Evolutionary conservation across 768 basidiomycete species (phyloP).

Genomic region (Kondoa subrosea): DNA sequence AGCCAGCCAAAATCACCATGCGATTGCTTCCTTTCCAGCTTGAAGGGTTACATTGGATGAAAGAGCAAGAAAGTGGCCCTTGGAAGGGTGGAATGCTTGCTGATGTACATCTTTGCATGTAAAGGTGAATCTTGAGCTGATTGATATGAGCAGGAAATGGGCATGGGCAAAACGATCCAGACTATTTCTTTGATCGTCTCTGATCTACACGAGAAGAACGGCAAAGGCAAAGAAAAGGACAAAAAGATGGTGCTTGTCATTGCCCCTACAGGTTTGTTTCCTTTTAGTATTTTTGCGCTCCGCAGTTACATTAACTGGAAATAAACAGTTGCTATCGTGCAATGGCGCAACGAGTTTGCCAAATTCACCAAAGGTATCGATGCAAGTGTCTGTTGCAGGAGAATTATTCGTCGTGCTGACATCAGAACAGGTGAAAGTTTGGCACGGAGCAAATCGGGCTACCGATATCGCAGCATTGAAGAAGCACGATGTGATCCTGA

Average conservation of each 20-base stretch:
- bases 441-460: conserved; percentile 68
- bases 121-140: conserved; percentile 10
- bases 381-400: background rate
- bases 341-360: conserved; percentile 89
- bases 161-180: conserved; percentile 93
- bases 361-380: conserved; percentile 63
- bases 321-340: conserved; percentile 45
- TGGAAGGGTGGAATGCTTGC: conserved; percentile 57
- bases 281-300: background rate
- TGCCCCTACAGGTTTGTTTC: conserved; percentile 37
- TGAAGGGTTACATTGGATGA: conserved; percentile 93
- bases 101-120: conserved; percentile 31
- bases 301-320: conserved; percentile 36
- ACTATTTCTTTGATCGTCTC: conserved; percentile 76
- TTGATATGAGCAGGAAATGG: conserved; percentile 25
- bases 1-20: conserved; percentile 67
- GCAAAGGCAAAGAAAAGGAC: conserved; percentile 6
- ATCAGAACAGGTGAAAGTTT: conserved; percentile 34
- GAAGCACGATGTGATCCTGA: conserved; percentile 78
- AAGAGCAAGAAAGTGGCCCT: conserved; percentile 64
- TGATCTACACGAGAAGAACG: conserved; percentile 36
- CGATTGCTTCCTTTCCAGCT: conserved; percentile 83
- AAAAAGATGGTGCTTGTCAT: conserved; percentile 75
- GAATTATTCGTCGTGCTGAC: background rate
- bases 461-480: conserved; percentile 50